Conservation (phyloP, 257 asterid genomes). For the Misopates orontium region DNA sequence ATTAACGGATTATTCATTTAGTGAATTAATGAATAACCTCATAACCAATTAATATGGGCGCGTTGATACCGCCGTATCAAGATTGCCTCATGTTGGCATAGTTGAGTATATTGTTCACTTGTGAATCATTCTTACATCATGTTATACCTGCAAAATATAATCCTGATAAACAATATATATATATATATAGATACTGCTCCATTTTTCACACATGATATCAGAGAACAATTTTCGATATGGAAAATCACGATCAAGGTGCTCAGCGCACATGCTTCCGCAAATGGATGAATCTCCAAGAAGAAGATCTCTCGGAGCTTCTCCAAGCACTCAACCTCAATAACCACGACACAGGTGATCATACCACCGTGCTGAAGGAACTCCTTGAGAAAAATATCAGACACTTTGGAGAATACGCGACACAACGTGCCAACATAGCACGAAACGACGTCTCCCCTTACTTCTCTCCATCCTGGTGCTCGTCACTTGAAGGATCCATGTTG, state of each 20-base stretch:
- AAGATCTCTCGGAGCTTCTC: slow-evolving; percentile 39
- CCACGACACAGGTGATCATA: neutral
- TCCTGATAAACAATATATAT: no score
- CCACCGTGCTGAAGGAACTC: slow-evolving; percentile 17
- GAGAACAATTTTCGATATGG: slow-evolving; percentile 3
- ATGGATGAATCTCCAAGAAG: slow-evolving; percentile 40
- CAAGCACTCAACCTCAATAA: slow-evolving; percentile 17
- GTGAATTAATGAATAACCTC: no score
- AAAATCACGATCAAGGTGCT: slow-evolving; percentile 2
- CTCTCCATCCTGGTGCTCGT: slow-evolving; percentile 42
- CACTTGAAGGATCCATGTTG: slow-evolving; percentile 36
- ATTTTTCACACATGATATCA: no score
- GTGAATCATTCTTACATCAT: no score
- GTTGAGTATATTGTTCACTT: no score
- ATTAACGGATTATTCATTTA: no score
- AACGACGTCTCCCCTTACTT: slow-evolving; percentile 24
- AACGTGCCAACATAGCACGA: slow-evolving; percentile 22
- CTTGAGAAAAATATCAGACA: slow-evolving; percentile 20
- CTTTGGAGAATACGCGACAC: slow-evolving; percentile 26
- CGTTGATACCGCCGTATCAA: no score
- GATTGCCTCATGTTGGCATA: no score
- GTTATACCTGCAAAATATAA: no score
- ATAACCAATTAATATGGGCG: no score
- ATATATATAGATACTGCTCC: no score
- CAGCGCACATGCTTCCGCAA: slow-evolving; percentile 13